Evolutionary conservation across 257 asterid genomes (phyloP), one percentile per base, ranked within the genome.

Genomic region (Solanum arcanum): DNA sequence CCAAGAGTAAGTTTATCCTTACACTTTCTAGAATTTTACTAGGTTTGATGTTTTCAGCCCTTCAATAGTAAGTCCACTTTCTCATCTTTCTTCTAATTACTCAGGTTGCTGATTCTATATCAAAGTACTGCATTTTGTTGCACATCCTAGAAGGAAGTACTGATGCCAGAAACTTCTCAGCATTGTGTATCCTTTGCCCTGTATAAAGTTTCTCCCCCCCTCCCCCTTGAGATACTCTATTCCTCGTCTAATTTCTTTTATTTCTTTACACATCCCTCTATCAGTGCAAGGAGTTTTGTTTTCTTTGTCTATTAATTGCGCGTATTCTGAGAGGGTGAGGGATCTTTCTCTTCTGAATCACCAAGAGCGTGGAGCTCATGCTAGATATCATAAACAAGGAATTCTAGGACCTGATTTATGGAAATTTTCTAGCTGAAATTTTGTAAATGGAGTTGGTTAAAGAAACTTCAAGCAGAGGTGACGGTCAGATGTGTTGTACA

Each of bases 61-160:
- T 18, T 80, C 27, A 41, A 49, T 80, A 29, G 66, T 46, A 59
- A 29, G 85, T 80, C 49, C 85, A 80, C 69, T 80, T 80, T 80
- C 85, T 49, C 85, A 29, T 80, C 21, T 33, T 70, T 41, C 41
- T 46, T 42, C 69, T 49, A 49, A 80, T 66, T 86, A 68, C 87
- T 89, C 92, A 97, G 99, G 98, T 97, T 89, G 91, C 93, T 62
- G 98, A 93, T 89, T 76, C 94, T 44, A 82, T 94, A 84, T 86
- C 94, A 27, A 95, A 94, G 92, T 95, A 93, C 89, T 97, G 98
- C 90, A 90, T 97, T 91, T 93, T 97, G 94, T 87, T 97, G 44
- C 98, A 95, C 91, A 90, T 95, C 88, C 80, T 88, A 88, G 98
- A 93, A 91, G 98, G 96, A 86, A 94, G 96, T 90, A 66, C 92